These are phyloP conservation scores for Verticillium zaregamsianum DNA, from an alignment of 2,329 filamentous ascomycete genomes.

Conservation along the genomic window DNA sequence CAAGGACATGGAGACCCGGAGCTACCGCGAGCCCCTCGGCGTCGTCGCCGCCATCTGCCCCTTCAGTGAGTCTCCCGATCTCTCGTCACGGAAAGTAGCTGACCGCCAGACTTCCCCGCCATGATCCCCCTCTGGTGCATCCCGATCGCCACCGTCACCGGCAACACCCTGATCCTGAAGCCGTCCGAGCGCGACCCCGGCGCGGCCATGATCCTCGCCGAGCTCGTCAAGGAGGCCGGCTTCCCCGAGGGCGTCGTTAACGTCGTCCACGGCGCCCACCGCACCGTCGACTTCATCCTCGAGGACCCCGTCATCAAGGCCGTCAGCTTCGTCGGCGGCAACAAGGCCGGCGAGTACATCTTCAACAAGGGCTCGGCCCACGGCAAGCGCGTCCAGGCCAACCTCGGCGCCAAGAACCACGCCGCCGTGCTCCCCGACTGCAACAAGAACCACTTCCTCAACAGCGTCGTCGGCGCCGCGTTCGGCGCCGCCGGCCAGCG, in stretches of 20 bases:
- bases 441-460: conserved; percentile 87
- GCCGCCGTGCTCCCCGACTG: conserved; percentile 79
- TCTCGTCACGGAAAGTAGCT: neutral
- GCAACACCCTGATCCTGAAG: conserved; percentile 82
- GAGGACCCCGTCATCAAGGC: conserved; percentile 84
- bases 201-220: conserved; percentile 79
- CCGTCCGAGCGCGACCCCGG: conserved; percentile 83
- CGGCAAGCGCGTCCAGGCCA: conserved; percentile 84
- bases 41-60: conserved; percentile 82
- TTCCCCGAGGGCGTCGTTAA: conserved; percentile 81
- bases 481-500: conserved; percentile 82
- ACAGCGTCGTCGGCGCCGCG: conserved; percentile 77
- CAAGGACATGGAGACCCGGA: conserved; percentile 86
- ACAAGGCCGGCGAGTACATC: conserved; percentile 87
- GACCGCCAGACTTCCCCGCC: conserved; percentile 70
- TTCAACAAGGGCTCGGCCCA: conserved; percentile 74
- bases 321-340: conserved; percentile 80
- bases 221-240: conserved; percentile 74
- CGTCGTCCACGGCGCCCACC: conserved; percentile 74
- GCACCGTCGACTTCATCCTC: conserved; percentile 81
- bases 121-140: conserved; percentile 95
- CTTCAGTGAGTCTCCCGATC: conserved; percentile 59
- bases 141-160: conserved; percentile 77
- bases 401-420: conserved; percentile 86
- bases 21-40: conserved; percentile 76